phyloP scores from a whole-genome alignment of 257 asterid genomes.

The Plantago ovata region DNA sequence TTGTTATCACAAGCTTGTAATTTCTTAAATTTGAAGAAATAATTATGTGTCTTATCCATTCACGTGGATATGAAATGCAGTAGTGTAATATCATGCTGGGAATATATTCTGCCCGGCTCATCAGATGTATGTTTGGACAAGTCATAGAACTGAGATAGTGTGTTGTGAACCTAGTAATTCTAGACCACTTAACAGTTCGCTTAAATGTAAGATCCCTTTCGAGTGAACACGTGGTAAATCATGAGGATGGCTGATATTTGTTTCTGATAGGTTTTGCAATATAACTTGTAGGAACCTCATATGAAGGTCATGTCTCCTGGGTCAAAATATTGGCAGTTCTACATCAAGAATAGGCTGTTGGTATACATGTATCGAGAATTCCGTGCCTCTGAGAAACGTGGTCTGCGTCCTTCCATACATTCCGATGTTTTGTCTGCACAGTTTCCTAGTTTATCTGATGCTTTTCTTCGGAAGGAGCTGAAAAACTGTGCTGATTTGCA shows the following conservation, averaged over 20 bases:
- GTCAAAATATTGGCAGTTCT: slow-evolving; percentile 73
- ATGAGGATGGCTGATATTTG: not conserved
- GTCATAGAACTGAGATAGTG: no score
- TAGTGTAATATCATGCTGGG: no score
- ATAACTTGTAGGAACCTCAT: slow-evolving; percentile 85
- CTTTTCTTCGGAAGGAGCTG: slow-evolving; percentile 77
- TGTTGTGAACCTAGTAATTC: no score
- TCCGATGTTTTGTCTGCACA: slow-evolving; percentile 74
- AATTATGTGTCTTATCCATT: no score
- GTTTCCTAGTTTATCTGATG: slow-evolving; percentile 78
- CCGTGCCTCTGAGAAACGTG: slow-evolving; percentile 75
- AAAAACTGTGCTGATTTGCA: slow-evolving; percentile 85
- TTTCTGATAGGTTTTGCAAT: slow-evolving; percentile 20
- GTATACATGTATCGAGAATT: slow-evolving; percentile 91
- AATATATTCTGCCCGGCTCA: no score
- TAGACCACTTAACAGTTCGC: no score
- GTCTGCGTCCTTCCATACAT: slow-evolving; percentile 74
- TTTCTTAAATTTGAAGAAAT: no score
- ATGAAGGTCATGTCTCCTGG: slow-evolving; percentile 95
- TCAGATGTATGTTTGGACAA: no score
- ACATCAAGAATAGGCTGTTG: slow-evolving; percentile 83
- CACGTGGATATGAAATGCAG: no score
- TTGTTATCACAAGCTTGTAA: no score
- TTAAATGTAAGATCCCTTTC: no score
- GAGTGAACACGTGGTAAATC: no score